Percentiles rank a stretch among this genome's conserved stretches.
Conservation (phyloP, 352 stramenopile genomes). For the Pythium plurisporium region DNA sequence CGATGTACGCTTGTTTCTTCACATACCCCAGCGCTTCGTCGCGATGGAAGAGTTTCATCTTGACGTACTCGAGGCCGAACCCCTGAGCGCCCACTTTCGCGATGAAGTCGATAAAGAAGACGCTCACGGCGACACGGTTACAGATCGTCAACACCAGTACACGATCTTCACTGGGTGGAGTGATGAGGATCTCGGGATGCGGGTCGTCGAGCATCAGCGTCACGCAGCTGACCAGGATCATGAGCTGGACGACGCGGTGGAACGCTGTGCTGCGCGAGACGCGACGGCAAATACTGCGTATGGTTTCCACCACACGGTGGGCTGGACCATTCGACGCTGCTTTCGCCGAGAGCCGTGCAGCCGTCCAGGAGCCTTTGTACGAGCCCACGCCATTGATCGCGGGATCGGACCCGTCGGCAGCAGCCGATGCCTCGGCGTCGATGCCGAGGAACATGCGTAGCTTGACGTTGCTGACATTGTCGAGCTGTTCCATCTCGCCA, state of each 20-base stretch:
- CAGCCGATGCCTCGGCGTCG: conserved; percentile 21
- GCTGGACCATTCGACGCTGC: neutral
- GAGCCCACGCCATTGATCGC: too few species aligned
- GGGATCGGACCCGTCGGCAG: neutral
- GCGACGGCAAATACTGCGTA: conserved; percentile 20
- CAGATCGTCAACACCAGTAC: conserved; percentile 29
- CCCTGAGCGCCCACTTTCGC: conserved; percentile 49
- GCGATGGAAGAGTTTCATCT: conserved; percentile 49
- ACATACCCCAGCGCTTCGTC: conserved; percentile 66
- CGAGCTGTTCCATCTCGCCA: conserved; percentile 70
- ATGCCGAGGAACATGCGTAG: conserved; percentile 71
- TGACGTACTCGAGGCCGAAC: conserved; percentile 65
- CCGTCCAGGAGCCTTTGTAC: too few species aligned
- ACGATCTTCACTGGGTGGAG: conserved; percentile 31
- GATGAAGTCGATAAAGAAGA: conserved; percentile 57
- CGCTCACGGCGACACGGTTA: conserved; percentile 42
- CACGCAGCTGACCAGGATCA: conserved; percentile 67
- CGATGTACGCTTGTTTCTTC: conserved; percentile 64
- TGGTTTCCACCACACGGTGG: neutral
- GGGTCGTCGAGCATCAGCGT: conserved; percentile 72
- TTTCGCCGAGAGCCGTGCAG: neutral
- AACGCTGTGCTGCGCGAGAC: conserved; percentile 40
- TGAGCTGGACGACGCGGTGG: conserved; percentile 54
- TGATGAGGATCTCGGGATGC: conserved; percentile 52
- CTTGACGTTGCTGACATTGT: conserved; percentile 80